Base-by-base conservation (phyloP, 176 grass and related monocot species). In the Musa itinerans region DNA sequence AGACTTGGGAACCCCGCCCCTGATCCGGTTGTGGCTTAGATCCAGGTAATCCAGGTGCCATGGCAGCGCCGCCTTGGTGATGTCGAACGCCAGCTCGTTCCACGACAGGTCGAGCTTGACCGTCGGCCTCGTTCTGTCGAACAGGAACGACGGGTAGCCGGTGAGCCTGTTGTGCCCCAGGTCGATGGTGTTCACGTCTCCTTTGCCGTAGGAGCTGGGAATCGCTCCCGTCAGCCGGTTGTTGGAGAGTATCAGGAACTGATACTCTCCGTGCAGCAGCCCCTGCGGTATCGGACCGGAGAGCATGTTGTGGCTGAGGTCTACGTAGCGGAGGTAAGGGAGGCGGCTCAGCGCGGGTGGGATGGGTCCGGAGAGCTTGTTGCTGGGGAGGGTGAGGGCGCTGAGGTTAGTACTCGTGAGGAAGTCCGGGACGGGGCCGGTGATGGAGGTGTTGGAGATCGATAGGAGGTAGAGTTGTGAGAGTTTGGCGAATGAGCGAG, bases 51-150 rank as follows among this genome's bases (percentile, higher is more conserved):
- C 71, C 13, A 96, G 79, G 73, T 87, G 78, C 73, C 71, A 65
- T n/a, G 92, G 86, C 83, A 96, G 89, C 15, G 29, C 50, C 1
- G 81, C 64, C 78, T 24, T 71, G 49, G 77, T 89, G 54, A 96
- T 66, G 71, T 96, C 89, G 73, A 96, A 96, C 10, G 85, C 80
- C 15, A 96, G 86, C 86, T 82, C 1, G 84, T 96, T 92, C 84
- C 87, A 87, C 5, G 89, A 92, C 12, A 96, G 87, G 83, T 92
- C 86, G 50, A 92, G 83, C 86, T 81, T 83, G 55, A 77, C 76
- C 61, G 78, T 87, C 80, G 74, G 84, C 23, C 85, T 62, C 2
- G 78, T 78, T 24, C 53, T 56, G 14, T 55, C 85, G 61, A 92
- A 96, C 24, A 89, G 73, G 83, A 83, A 86, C 16, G 83, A 87